Percentiles rank a stretch among this genome's conserved stretches.
Evolutionary conservation across 768 basidiomycete species (phyloP).

Genomic region (Pisolithus orientalis): DNA sequence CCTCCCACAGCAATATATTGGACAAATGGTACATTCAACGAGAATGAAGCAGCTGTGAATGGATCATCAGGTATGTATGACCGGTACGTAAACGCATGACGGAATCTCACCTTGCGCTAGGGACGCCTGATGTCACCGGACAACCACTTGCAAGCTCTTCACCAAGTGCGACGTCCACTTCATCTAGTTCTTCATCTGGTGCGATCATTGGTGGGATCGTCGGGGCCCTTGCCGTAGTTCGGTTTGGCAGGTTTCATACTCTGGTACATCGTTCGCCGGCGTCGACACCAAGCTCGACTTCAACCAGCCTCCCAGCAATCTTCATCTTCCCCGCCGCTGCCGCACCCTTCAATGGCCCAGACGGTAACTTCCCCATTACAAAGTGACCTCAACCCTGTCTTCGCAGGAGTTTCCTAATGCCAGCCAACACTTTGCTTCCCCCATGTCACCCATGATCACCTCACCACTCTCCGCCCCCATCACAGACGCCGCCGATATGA

Average conservation of each 20-base stretch:
- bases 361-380: neutral
- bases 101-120: slow-evolving; percentile 6
- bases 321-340: neutral
- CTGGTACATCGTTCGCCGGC: slow-evolving; percentile 6
- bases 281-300: slow-evolving; percentile 1
- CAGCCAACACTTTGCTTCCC: slow-evolving; percentile 5
- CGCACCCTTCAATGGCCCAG: neutral
- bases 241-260: slow-evolving; percentile 9
- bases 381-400: neutral
- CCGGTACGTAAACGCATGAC: neutral
- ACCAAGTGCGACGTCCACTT: neutral
- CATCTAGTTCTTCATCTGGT: slow-evolving; percentile 7
- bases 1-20: slow-evolving; percentile 14
- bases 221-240: slow-evolving; percentile 10
- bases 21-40: slow-evolving; percentile 9
- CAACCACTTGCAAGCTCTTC: neutral
- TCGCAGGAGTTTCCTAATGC: slow-evolving; percentile 8
- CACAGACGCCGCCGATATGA: slow-evolving; percentile 16
- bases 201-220: slow-evolving; percentile 19
- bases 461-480: neutral
- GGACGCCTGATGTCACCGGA: slow-evolving; percentile 11
- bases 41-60: slow-evolving; percentile 4
- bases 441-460: neutral
- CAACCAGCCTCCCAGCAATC: neutral
- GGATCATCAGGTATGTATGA: slow-evolving; percentile 8